A percentile compares a stretch with the other conserved stretches of the same genome.
These are phyloP conservation scores for Tubosaeta sp. DNA, from an alignment of 768 basidiomycete species.

Conservation along the genomic window DNA sequence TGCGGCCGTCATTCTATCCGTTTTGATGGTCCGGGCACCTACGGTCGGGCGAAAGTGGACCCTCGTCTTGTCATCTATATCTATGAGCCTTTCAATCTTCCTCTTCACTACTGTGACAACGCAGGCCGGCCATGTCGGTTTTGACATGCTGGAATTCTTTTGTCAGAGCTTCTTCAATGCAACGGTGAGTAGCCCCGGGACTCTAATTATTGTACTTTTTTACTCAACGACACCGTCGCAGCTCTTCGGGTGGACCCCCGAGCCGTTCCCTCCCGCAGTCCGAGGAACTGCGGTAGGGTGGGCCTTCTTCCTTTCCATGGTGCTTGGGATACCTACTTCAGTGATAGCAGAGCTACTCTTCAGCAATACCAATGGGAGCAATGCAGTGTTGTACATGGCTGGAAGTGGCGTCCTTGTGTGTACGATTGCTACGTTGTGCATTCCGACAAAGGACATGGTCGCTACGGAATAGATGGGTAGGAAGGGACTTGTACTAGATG, in stretches of 20 bases:
- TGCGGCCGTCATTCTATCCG: background rate
- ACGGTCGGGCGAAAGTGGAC: constrained; percentile 16
- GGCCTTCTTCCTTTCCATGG: constrained; percentile 1
- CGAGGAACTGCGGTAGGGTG: constrained; percentile 12
- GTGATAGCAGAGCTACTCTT: constrained; percentile 6
- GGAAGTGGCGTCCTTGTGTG: constrained; percentile 9
- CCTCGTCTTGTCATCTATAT: constrained; percentile 11
- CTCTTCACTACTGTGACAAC: constrained; percentile 10
- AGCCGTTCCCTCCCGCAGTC: constrained; percentile 12
- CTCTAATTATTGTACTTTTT: background rate
- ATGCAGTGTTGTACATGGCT: constrained; percentile 10
- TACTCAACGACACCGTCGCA: background rate
- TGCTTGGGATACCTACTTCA: constrained; percentile 1
- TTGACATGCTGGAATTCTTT: constrained; percentile 9
- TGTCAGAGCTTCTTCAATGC: constrained; percentile 9
- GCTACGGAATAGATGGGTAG: constrained; percentile 5
- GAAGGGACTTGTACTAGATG: background rate
- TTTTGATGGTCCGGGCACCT: constrained; percentile 12
- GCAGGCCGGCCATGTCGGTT: constrained; percentile 8
- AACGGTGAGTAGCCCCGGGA: background rate
- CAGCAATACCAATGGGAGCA: background rate
- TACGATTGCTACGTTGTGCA: constrained; percentile 3
- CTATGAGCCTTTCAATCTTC: constrained; percentile 4
- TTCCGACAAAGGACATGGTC: constrained; percentile 14
- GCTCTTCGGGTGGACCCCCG: constrained; percentile 16